Evolutionary conservation across 768 basidiomycete genomes (phyloP), one percentile per base, ranked within the genome.

Genomic region (Cantharellus cinnabarinus): DNA sequence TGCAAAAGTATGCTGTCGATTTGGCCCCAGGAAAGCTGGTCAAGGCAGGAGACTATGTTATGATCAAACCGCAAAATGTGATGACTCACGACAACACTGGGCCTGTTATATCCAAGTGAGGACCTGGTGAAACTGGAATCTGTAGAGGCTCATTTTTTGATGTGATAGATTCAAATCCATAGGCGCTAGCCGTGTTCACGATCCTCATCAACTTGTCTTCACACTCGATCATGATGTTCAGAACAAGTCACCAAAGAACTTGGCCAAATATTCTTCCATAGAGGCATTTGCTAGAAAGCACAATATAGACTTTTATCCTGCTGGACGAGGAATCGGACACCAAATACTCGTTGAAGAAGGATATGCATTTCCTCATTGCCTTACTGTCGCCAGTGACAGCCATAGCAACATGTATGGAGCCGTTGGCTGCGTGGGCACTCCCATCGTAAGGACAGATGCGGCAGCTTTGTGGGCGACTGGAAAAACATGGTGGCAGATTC

Each of bases 391-490:
- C 4, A 89, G 85, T 66, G 91, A 94, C 71, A 91, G 88, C 68
- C 93, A 95, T 70, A 89, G 86, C 67, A 99, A 99, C 69, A 98
- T 98, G 87, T 99, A 99, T 66, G 95, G 95, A 15, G 95, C 93
- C 41, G 88, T 99, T 3, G 94, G 90, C 1, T 94, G 93, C 66
- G 81, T 99, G 2, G 95, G 95, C 2, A 99, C 95, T 0, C 90
- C 95, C 0, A 95, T 98, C 63, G 95, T 98, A 3, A 80, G 95
- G 56, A 97, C 89, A 7, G 90, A 94, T 64, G 87, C 88, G 29
- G 90, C 90, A 0, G 94, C 86, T 29, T 77, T 99, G 5, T 99
- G 95, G 95, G 90, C 95, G 7, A 98, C 95, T 0, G 91, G 93
- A 29, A 89, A 86, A 69, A 98, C 95, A 1, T 99, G 95, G 95